Evolutionary conservation across 306 rosid genomes (phyloP).

Genomic region (Cyamopsis tetragonoloba): DNA sequence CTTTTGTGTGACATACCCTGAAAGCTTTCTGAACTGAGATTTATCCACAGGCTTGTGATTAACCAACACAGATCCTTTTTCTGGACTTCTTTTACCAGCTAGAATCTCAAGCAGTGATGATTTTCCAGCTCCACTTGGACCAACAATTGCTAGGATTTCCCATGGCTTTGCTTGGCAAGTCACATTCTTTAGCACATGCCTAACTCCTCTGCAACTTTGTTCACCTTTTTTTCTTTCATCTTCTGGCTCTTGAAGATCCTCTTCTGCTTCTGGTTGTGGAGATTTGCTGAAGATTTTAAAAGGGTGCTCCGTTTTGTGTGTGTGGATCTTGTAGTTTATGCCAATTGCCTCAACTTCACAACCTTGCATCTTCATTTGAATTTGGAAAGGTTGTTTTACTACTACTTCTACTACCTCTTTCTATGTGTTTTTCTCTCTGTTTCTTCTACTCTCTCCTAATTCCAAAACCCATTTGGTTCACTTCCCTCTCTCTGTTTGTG

Average conservation of each 20-base stretch:
- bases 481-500: conserved; percentile 18
- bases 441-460: conserved; percentile 27
- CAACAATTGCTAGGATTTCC: conserved; percentile 89
- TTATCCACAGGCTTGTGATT: conserved; percentile 56
- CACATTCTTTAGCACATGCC: conserved; percentile 63
- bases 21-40: conserved; percentile 65
- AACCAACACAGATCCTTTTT: conserved; percentile 56
- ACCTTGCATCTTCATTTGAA: conserved; percentile 67
- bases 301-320: conserved; percentile 38
- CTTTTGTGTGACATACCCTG: conserved; percentile 86
- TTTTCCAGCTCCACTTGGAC: conserved; percentile 96
- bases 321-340: conserved; percentile 60
- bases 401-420: neutral
- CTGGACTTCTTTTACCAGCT: conserved; percentile 67
- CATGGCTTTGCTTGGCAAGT: conserved; percentile 59
- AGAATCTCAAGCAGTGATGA: conserved; percentile 81
- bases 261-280: conserved; percentile 20
- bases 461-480: conserved; percentile 27
- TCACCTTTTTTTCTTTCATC: conserved; percentile 30
- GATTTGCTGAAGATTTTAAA: conserved; percentile 48
- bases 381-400: conserved; percentile 26
- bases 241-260: conserved; percentile 28
- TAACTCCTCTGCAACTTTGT: conserved; percentile 30
- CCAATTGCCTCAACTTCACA: conserved; percentile 81
- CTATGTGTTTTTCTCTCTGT: conserved; percentile 17